These are phyloP conservation scores for Vaccinium vitisidaea DNA, from an alignment of 148 eudicot species.

Conservation along the genomic window DNA sequence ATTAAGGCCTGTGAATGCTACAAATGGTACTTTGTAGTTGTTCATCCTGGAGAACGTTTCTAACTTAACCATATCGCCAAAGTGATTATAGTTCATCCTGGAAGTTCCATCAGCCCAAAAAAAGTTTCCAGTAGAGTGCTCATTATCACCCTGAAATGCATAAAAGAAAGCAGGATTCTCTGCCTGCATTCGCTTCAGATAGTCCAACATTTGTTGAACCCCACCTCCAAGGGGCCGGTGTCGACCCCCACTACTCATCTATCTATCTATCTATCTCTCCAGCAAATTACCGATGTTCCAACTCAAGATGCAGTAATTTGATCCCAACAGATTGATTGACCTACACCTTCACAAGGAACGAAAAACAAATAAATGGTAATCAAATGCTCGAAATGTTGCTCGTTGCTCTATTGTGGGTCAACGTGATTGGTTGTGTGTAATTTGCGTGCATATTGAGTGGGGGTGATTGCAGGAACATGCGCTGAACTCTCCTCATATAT, in stretches of 20 bases:
- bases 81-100: conserved; percentile 27
- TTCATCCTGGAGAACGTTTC: conserved; percentile 26
- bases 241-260: conserved; percentile 27
- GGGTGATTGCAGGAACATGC: neutral
- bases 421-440: neutral
- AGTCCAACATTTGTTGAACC: conserved; percentile 23
- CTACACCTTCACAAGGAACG: neutral
- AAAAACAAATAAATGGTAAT: neutral
- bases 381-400: neutral
- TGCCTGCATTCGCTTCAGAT: conserved; percentile 28
- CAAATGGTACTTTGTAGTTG: conserved; percentile 28
- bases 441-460: neutral
- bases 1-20: conserved; percentile 25
- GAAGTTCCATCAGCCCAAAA: conserved; percentile 33
- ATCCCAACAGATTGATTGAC: conserved; percentile 12
- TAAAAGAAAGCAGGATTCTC: conserved; percentile 31
- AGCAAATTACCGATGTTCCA: conserved; percentile 5
- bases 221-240: conserved; percentile 23
- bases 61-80: conserved; percentile 29
- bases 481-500: neutral
- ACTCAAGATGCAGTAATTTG: neutral
- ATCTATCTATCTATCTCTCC: neutral
- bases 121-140: conserved; percentile 21
- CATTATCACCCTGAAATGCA: conserved; percentile 26
- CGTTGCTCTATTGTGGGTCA: neutral